Conservation (phyloP, 768 basidiomycete genomes). For the Tulasnella sp. region DNA sequence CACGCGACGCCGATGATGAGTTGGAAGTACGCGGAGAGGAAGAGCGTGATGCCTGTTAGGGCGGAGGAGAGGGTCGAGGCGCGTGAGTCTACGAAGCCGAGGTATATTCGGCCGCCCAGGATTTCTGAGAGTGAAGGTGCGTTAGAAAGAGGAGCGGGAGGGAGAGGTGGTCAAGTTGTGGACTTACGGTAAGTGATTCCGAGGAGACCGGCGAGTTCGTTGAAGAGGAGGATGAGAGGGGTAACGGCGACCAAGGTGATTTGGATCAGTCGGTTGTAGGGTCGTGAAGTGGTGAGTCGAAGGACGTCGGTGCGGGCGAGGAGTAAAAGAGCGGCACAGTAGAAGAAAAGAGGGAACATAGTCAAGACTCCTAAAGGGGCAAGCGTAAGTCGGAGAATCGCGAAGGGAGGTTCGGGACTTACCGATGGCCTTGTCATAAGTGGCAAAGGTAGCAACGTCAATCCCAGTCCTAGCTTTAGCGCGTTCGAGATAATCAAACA, state of each 20-base stretch:
- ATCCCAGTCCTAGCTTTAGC: not conserved
- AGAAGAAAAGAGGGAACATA: slow-evolving; percentile 6
- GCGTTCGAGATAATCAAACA: not conserved
- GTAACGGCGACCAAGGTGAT: not conserved
- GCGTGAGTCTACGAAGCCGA: not conserved
- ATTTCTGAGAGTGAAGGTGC: not conserved
- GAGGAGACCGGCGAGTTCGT: not conserved
- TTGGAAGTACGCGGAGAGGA: not conserved
- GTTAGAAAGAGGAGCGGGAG: not conserved
- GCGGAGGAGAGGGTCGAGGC: not conserved
- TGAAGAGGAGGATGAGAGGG: slow-evolving; percentile 2
- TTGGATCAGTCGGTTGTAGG: not conserved
- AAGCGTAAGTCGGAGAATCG: not conserved
- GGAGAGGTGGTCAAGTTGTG: not conserved
- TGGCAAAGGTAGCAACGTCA: not conserved
- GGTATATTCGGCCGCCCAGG: not conserved
- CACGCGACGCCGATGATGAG: not conserved
- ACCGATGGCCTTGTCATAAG: slow-evolving; percentile 3
- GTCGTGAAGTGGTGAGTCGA: not conserved
- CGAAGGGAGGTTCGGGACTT: not conserved
- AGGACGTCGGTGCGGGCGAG: not conserved
- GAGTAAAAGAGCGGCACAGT: not conserved
- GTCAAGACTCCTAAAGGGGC: not conserved
- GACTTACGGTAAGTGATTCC: not conserved
- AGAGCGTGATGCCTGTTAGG: not conserved